Conservation (phyloP, 2,329 filamentous ascomycete species). For the Alternaria conjuncta region DNA sequence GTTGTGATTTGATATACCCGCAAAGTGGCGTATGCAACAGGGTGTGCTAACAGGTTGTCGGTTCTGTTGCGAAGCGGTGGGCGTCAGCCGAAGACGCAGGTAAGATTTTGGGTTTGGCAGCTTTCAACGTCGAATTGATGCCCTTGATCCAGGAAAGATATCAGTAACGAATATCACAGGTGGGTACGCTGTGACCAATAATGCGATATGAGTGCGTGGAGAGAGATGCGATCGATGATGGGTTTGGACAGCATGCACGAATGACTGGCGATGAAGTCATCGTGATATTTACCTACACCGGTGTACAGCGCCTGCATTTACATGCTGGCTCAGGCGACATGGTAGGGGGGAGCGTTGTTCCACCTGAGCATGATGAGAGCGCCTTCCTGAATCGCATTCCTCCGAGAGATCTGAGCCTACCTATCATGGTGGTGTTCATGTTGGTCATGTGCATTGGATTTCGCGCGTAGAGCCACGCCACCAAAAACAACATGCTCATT, state of each 20-base stretch:
- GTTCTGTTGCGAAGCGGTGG: constrained; percentile 12
- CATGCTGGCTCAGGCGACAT: background rate
- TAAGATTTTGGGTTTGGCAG: constrained; percentile 13
- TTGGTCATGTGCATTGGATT: background rate
- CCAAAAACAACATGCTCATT: background rate
- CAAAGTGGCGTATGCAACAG: constrained; percentile 3
- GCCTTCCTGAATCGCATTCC: background rate
- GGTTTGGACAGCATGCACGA: background rate
- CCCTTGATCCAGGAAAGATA: constrained; percentile 1
- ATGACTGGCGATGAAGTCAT: constrained; percentile 10
- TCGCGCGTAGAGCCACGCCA: background rate
- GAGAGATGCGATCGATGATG: background rate
- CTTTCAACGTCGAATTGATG: background rate
- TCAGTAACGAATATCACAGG: background rate
- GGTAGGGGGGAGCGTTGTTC: background rate
- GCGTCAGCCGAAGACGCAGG: constrained; percentile 14
- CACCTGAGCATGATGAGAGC: background rate
- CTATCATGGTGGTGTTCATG: background rate
- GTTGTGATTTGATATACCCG: constrained; percentile 2
- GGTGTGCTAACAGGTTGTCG: constrained; percentile 14
- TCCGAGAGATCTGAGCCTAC: background rate
- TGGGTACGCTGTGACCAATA: background rate
- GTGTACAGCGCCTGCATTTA: background rate
- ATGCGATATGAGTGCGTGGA: background rate
- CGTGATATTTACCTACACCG: background rate